Evolutionary conservation across 2,329 filamentous ascomycete species (phyloP), one percentile per base, ranked within the genome.

Genomic region (Hirsutella thompsonii): DNA sequence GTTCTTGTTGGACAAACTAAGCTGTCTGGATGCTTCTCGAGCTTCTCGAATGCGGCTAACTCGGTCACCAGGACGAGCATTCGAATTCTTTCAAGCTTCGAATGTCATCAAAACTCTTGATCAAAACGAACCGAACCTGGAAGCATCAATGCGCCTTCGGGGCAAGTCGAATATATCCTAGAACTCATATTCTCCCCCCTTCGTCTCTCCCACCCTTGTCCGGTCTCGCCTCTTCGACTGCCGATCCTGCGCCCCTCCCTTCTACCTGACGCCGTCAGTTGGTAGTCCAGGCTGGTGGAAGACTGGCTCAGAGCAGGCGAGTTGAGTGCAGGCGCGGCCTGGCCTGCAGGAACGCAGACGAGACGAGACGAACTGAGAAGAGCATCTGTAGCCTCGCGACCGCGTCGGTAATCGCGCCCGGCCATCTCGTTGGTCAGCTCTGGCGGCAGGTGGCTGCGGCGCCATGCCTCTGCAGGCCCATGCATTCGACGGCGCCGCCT

Each of bases 351-450:
- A 34, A 19, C 32, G 16, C 14, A 19, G 32, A 3, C 23, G 33
- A 19, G 32, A 2, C 23, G 33, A 19, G 32, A 16, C 13, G 9
- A 13, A n/a, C n/a, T n/a, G n/a, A n/a, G n/a, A n/a, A n/a, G n/a
- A n/a, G n/a, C n/a, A n/a, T n/a, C n/a, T n/a, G 20, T 14, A 33
- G 39, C 40, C 41, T 43, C 47, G 46, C 43, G 44, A 44, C 41
- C 47, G 47, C 49, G 46, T 47, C 40, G 36, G 39, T 16, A 18
- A 40, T 41, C 44, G 47, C 44, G 44, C 44, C 47, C 37, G 28
- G 20, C 19, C 23, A 37, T 18, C 37, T 42, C 43, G 40, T 45
- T 50, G 45, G 44, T 32, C 36, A 16, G 32, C 9, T 16, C 14
- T n/a, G n/a, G 32, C 32, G 5, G 20, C 18, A 34, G 32, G 32